A percentile compares a stretch with the other conserved stretches of the same genome.
Evolutionary conservation across 192 early-diverging fungal genomes (phyloP).

Genomic region (Backusella westeae): DNA sequence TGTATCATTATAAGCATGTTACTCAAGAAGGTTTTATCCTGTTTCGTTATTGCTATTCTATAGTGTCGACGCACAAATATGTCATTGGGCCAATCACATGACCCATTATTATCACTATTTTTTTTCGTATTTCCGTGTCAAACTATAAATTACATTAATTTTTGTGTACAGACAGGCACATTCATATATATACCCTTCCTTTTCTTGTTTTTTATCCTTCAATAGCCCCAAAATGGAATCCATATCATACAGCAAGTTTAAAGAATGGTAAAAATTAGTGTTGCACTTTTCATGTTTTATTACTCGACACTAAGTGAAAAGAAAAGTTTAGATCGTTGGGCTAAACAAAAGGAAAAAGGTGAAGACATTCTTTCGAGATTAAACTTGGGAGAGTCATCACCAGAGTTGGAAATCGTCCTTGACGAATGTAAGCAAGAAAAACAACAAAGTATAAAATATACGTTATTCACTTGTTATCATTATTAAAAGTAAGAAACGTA

Average conservation of each 20-base stretch:
- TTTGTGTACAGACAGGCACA: neutral
- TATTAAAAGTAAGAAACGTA: neutral
- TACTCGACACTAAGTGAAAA: neutral
- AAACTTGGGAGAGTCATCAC: neutral
- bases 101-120: neutral
- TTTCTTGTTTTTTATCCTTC: neutral
- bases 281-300: neutral
- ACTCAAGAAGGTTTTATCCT: neutral
- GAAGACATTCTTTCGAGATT: neutral
- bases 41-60: neutral
- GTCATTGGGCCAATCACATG: neutral
- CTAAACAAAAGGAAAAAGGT: constrained; percentile 11
- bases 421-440: constrained; percentile 1
- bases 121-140: neutral
- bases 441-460: neutral
- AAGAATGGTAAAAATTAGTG: neutral
- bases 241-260: neutral
- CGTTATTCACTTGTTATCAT: neutral
- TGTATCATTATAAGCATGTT: neutral
- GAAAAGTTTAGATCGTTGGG: constrained; percentile 12
- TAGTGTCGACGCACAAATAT: neutral
- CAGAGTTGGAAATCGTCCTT: neutral
- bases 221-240: neutral
- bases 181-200: neutral
- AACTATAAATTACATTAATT: neutral